phyloP scores from a whole-genome alignment of 75 land plant genomes.

The Sequoia sempervirens region DNA sequence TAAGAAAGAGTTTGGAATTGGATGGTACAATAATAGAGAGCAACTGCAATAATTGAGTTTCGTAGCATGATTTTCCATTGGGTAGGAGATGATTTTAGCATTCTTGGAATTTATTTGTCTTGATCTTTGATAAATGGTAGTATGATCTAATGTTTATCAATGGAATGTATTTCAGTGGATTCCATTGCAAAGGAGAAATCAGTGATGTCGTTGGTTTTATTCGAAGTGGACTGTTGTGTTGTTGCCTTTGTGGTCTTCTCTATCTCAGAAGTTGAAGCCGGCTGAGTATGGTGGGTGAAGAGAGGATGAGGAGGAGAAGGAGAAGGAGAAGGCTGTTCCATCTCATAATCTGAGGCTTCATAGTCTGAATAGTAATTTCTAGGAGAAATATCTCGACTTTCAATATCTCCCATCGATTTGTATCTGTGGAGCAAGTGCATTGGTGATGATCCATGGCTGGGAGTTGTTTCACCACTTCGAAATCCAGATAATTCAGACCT shows the following conservation, averaged over 20 bases:
- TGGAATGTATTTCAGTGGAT: background rate
- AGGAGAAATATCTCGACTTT: background rate
- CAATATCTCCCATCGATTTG: conserved; percentile 12
- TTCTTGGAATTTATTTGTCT: background rate
- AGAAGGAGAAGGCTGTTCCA: background rate
- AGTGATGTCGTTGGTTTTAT: background rate
- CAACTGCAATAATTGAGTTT: background rate
- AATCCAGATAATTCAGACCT: background rate
- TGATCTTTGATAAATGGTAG: background rate
- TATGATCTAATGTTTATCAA: no score
- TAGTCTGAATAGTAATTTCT: background rate
- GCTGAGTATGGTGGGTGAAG: background rate
- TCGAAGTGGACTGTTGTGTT: background rate
- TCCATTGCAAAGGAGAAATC: background rate
- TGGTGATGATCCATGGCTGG: background rate
- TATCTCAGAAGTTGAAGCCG: background rate
- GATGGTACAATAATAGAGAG: background rate
- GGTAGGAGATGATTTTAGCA: background rate
- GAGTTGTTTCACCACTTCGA: conserved; percentile 6
- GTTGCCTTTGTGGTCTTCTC: background rate
- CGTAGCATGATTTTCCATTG: background rate
- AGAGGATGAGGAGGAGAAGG: background rate
- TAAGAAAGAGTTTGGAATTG: background rate
- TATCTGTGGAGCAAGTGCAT: background rate
- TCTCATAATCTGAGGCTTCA: conserved; percentile 1